Base-by-base conservation (phyloP, 1,284 basidiomycete genomes). In the Leccinum proliferum region DNA sequence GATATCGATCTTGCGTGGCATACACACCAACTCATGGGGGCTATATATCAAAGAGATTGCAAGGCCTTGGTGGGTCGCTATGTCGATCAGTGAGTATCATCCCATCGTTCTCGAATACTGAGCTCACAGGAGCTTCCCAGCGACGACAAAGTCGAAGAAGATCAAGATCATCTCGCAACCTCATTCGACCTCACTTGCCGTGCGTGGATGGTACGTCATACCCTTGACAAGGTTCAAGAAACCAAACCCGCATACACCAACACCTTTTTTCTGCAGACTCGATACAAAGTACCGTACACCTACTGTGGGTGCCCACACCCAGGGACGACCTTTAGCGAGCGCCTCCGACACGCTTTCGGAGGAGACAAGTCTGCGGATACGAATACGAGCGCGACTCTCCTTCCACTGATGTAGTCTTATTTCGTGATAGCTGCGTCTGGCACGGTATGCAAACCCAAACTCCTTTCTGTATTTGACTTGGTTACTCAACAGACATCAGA, bases 251-350 rank as follows among this genome's bases (percentile, higher is more conserved):
- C 14, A 43, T 43, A 46, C 39, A 41, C 10, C 14, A 41, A 41
- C 10, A 29, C 56, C 14, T 35, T 12, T 32, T 21, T 55, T 15
- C 4, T 34, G n/a, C 32, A 79, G 75, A 67, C 74, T 43, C 76
- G 77, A 4, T 83, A 78, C 66, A 65, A 69, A 2, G 69, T 81
- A 4, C 73, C 76, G 5, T 83, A 83, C 67, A 79, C 75, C 1
- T 75, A 82, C 64, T 83, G 82, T 55, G 80, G 81, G 0, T 82
- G 81, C 62, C 79, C 81, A 1, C 69, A 77, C 2, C 78, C 79
- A 0, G 80, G 77, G 2, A 70, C 76, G 25, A 80, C 73, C 2
- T 72, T 81, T 25, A 77, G 76, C 4, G 73, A 78, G 62, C 72
- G 75, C 25, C 18, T 75, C 2, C 67, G 67, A 6, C 55, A 58